Evolutionary conservation across 129 eudicot genomes (phyloP).

Genomic region (Kitagawia praeruptora): DNA sequence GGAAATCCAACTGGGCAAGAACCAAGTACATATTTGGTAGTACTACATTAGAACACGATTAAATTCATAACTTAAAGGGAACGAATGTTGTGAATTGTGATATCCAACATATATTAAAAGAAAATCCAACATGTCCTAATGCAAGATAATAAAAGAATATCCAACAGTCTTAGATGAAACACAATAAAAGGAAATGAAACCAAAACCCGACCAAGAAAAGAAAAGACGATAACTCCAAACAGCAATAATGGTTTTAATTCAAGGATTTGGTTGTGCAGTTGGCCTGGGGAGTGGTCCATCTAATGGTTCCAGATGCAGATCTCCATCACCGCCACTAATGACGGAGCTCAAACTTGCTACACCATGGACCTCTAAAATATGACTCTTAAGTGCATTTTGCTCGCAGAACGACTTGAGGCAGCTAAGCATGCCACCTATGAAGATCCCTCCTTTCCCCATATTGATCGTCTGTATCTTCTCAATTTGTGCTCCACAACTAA

Average conservation of each 20-base stretch:
- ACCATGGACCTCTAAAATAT: neutral
- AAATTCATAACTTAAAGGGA: too few relatives aligned
- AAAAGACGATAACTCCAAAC: neutral
- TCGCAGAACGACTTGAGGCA: neutral
- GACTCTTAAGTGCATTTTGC: neutral
- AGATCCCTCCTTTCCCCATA: neutral
- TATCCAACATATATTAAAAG: neutral
- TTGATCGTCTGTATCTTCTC: neutral
- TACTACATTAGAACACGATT: too few relatives aligned
- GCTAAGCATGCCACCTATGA: neutral
- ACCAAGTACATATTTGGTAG: too few relatives aligned
- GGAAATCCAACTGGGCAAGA: too few relatives aligned
- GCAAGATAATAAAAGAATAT: neutral
- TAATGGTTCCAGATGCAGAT: neutral
- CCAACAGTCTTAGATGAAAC: neutral
- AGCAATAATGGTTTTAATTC: neutral
- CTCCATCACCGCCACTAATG: neutral
- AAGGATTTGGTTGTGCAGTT: neutral
- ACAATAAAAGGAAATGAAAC: neutral
- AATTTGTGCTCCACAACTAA: neutral
- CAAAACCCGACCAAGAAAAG: neutral
- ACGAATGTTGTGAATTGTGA: neutral
- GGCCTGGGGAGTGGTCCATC: neutral
- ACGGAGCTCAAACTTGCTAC: neutral
- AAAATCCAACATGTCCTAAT: neutral